These are phyloP conservation scores for Colletotrichum ledebouriae DNA, from an alignment of 2,329 filamentous ascomycete genomes.

Conservation along the genomic window DNA sequence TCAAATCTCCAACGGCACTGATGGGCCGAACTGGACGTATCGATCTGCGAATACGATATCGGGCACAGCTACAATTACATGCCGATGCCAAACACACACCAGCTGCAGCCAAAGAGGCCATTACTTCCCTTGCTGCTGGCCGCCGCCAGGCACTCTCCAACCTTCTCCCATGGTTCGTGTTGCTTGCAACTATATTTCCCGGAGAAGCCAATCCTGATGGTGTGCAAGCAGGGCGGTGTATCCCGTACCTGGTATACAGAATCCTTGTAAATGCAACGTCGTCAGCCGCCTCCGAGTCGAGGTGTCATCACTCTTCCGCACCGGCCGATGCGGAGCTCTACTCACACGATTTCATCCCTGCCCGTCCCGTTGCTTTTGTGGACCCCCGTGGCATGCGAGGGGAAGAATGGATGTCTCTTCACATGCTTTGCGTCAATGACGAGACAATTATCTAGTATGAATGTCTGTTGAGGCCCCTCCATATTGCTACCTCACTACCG, in stretches of 20 bases:
- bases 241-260: not conserved
- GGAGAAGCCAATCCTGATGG: not conserved
- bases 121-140: slow-evolving; percentile 16
- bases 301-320: slow-evolving; percentile 42
- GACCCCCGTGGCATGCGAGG: slow-evolving; percentile 28
- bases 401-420: slow-evolving; percentile 25
- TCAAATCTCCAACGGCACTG: slow-evolving; percentile 13
- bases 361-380: slow-evolving; percentile 33
- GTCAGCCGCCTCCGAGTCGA: slow-evolving; percentile 39
- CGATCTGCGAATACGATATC: slow-evolving; percentile 25
- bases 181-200: not conserved
- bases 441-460: slow-evolving; percentile 32
- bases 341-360: slow-evolving; percentile 25
- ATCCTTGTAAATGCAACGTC: slow-evolving; percentile 14
- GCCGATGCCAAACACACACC: slow-evolving; percentile 21
- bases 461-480: slow-evolving; percentile 24
- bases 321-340: slow-evolving; percentile 29
- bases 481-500: not conserved
- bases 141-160: slow-evolving; percentile 5
- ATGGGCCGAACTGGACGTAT: slow-evolving; percentile 2
- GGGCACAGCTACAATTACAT: not conserved
- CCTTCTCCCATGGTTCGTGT: not conserved
- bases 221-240: not conserved
- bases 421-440: slow-evolving; percentile 26
- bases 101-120: not conserved